Evolutionary conservation across 768 basidiomycete species (phyloP).

Genomic region (Tulasnella sp.): DNA sequence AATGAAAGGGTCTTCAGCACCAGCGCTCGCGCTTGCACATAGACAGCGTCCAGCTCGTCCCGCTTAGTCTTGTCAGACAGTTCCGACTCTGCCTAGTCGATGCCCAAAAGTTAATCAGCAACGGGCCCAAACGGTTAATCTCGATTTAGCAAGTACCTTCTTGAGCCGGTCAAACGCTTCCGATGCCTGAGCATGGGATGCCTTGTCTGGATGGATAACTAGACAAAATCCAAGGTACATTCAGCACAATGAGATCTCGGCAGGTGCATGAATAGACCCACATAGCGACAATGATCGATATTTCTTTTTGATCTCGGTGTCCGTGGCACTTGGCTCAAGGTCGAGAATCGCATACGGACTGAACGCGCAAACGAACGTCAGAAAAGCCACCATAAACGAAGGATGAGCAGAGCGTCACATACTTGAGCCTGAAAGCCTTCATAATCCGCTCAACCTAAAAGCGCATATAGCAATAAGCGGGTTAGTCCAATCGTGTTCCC

Average conservation of each 20-base stretch:
- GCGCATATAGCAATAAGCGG: background rate
- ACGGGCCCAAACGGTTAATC: background rate
- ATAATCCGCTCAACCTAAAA: slow-evolving; percentile 69
- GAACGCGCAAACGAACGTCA: background rate
- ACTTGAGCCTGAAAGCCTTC: slow-evolving; percentile 96
- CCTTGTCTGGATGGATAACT: slow-evolving; percentile 99
- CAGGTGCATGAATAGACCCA: slow-evolving; percentile 40
- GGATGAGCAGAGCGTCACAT: slow-evolving; percentile 34
- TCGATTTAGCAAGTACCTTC: slow-evolving; percentile 57
- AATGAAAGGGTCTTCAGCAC: slow-evolving; percentile 62
- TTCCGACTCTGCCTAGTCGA: slow-evolving; percentile 71
- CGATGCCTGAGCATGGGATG: slow-evolving; percentile 76
- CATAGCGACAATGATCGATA: slow-evolving; percentile 81
- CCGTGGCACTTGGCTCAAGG: slow-evolving; percentile 50
- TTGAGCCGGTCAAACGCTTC: slow-evolving; percentile 93
- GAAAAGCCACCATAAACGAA: background rate
- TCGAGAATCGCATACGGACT: slow-evolving; percentile 95
- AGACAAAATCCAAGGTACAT: background rate
- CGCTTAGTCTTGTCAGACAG: slow-evolving; percentile 73
- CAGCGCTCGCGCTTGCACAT: slow-evolving; percentile 65
- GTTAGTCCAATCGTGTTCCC: slow-evolving; percentile 5
- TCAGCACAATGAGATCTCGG: background rate
- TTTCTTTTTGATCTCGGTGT: slow-evolving; percentile 84
- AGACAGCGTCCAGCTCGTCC: slow-evolving; percentile 73
- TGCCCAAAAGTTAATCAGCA: background rate